A percentile compares a stretch with the other conserved stretches of the same genome.
Evolutionary conservation across 345 rosid genomes (phyloP).

Genomic region (Euphorbia lathyris): DNA sequence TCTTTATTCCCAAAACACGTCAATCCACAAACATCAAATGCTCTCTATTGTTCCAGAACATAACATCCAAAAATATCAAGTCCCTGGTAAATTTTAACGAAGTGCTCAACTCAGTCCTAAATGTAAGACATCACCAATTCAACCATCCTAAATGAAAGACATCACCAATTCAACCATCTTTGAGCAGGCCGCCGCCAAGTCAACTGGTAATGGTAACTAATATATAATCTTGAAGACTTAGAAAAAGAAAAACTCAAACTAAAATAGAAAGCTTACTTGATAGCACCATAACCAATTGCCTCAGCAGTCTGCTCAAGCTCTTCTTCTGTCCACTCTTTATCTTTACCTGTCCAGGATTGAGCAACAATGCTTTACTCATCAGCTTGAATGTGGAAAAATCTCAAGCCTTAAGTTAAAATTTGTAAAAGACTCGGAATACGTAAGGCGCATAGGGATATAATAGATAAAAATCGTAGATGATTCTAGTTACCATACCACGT

Average conservation of each 20-base stretch:
- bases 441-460: not conserved
- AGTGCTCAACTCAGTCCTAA: not conserved
- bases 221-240: not conserved
- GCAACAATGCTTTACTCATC: not conserved
- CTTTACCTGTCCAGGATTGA: slow-evolving; percentile 54
- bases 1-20: not conserved
- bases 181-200: not conserved
- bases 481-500: slow-evolving; percentile 57
- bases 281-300: slow-evolving; percentile 96
- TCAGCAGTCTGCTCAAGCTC: slow-evolving; percentile 91
- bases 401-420: not conserved
- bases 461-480: slow-evolving; percentile 15
- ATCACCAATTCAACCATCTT: not conserved
- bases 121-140: not conserved
- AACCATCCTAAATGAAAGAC: not conserved
- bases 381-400: not conserved
- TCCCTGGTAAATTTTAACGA: not conserved
- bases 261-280: slow-evolving; percentile 61
- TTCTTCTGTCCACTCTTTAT: slow-evolving; percentile 74
- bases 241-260: not conserved
- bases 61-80: not conserved
- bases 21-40: not conserved
- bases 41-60: not conserved
- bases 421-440: slow-evolving; percentile 4
- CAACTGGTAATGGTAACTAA: not conserved